These are phyloP conservation scores for Phylloporus sp. DNA, from an alignment of 1,284 basidiomycete genomes.

Conservation along the genomic window DNA sequence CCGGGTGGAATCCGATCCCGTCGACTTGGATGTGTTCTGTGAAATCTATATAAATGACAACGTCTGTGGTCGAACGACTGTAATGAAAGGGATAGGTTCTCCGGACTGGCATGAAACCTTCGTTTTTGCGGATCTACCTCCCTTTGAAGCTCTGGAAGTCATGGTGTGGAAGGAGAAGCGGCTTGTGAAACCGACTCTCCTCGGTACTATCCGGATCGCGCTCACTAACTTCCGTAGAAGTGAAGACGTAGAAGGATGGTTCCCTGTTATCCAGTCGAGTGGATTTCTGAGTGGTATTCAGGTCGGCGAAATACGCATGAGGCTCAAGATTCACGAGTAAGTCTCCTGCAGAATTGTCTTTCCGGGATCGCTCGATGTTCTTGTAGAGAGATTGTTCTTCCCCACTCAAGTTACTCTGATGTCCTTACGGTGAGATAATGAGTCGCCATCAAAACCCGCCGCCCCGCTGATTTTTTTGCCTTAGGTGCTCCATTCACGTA, in stretches of 20 bases:
- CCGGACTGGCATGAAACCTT: constrained; percentile 83
- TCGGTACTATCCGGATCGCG: constrained; percentile 69
- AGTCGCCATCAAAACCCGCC: background rate
- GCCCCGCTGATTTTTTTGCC: constrained; percentile 9
- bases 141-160: constrained; percentile 69
- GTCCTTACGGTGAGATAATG: constrained; percentile 53
- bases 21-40: constrained; percentile 71
- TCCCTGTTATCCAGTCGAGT: constrained; percentile 65
- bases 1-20: constrained; percentile 50
- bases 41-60: constrained; percentile 68
- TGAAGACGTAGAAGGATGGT: constrained; percentile 81
- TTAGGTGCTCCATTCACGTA: constrained; percentile 64
- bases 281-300: constrained; percentile 55
- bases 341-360: constrained; percentile 34
- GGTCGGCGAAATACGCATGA: constrained; percentile 75
- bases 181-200: constrained; percentile 51
- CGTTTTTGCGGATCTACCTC: constrained; percentile 70
- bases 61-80: constrained; percentile 71
- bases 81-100: constrained; percentile 64
- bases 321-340: constrained; percentile 76
- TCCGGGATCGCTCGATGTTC: constrained; percentile 20
- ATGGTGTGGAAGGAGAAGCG: constrained; percentile 70
- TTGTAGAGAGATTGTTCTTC: constrained; percentile 74
- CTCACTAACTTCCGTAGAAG: constrained; percentile 73
- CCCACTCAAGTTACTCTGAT: constrained; percentile 57